Evolutionary conservation across 2,329 filamentous ascomycete genomes (phyloP), one percentile per base, ranked within the genome.

Genomic region (Venturia asperata): DNA sequence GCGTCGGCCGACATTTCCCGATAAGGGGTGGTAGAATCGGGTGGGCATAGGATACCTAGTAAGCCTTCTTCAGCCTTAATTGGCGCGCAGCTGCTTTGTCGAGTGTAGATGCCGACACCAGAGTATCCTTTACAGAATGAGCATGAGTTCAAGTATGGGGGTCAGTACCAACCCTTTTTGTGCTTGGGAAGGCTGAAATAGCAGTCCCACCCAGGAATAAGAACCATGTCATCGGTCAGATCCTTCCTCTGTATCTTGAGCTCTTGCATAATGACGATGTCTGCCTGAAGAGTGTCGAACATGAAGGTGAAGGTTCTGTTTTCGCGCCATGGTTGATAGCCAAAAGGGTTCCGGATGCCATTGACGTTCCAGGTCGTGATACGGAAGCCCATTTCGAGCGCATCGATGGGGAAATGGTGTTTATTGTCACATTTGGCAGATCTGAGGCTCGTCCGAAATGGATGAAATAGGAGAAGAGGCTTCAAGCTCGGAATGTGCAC

Each of bases 191-290:
- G 80, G 74, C 92, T 97, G 77, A 97, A 97, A 77, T 88, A 96
- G 69, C 92, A 92, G 74, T 99, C 94, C 93, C 93, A 99, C 15
- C 94, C 94, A 0, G 90, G 87, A 0, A 97, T 86, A 42, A 97
- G 80, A 11, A 97, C 92, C 91, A 97, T 97, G 70, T 97, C 94
- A 81, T 97, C 94, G 49, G 82, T 83, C 1, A 99, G 80, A 70
- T 97, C 92, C 74, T 96, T 96, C 66, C 89, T 84, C 73, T 97
- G 94, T 49, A 97, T 97, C 77, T 97, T 99, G 55, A 91, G 87
- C 77, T 97, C 94, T 75, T 99, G 94, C 80, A 97, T 92, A 66
- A 97, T 83, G 21, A 97, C 86, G 68, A 99, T 94, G 74, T 99
- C 94, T 64, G 92, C 87, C 74, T 94, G 90, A 7, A 99, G 83